Conservation (phyloP, 2,329 filamentous ascomycete species). For the Aspergillus nomiae region DNA sequence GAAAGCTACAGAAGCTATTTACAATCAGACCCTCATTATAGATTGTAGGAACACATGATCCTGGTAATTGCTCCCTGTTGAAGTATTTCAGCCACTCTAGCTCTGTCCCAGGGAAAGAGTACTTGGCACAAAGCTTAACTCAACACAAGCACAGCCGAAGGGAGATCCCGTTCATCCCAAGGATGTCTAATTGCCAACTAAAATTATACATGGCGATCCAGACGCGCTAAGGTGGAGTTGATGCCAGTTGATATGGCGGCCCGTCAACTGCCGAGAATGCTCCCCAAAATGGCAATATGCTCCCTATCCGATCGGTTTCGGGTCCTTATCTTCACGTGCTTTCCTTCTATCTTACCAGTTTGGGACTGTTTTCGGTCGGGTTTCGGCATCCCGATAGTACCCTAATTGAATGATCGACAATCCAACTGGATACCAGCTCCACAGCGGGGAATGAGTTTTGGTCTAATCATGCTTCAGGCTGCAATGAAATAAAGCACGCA, state of each 20-base stretch:
- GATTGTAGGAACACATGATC: not conserved
- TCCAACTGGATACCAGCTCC: not conserved
- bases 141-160: not conserved
- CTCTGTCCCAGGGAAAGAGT: not conserved
- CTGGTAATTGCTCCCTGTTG: not conserved
- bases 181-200: not conserved
- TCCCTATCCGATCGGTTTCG: not conserved
- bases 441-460: not conserved
- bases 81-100: not conserved
- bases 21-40: not conserved
- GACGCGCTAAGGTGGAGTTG: not conserved
- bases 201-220: not conserved
- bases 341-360: not conserved
- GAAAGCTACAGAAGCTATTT: not conserved
- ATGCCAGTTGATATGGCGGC: not conserved
- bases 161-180: not conserved
- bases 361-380: not conserved
- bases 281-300: not conserved
- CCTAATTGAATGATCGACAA: not conserved
- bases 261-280: not conserved
- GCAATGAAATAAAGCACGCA: not conserved
- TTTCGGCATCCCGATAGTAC: not conserved
- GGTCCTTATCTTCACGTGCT: not conserved
- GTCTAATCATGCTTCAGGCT: not conserved
- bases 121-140: not conserved